A percentile compares a stretch with the other conserved stretches of the same genome.
Evolutionary conservation across 129 eudicot genomes (phyloP).

Genomic region (Glebionis coronaria): DNA sequence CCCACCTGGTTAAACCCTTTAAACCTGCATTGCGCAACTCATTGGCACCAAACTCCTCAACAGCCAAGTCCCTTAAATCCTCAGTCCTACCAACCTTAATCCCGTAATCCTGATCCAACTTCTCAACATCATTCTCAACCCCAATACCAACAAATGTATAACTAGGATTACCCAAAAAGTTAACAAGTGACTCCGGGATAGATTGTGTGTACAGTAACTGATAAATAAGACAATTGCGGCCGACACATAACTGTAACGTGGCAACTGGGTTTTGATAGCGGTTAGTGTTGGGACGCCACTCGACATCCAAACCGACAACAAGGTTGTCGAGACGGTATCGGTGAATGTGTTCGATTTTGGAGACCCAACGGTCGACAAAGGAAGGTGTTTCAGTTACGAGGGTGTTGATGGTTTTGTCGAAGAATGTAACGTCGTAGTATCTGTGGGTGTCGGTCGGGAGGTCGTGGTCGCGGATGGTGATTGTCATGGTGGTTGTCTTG

Average conservation of each 20-base stretch:
- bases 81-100: too few relatives aligned
- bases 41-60: too few relatives aligned
- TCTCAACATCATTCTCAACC: constrained; percentile 31
- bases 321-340: constrained; percentile 17
- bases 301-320: constrained; percentile 35
- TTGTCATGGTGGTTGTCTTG: constrained; percentile 8
- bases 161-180: constrained; percentile 17
- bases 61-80: too few relatives aligned
- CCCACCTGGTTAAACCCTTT: too few relatives aligned
- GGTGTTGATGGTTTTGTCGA: constrained; percentile 12
- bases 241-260: constrained; percentile 31
- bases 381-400: constrained; percentile 13
- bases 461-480: constrained; percentile 26
- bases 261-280: constrained; percentile 23
- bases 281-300: constrained; percentile 33
- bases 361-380: constrained; percentile 13
- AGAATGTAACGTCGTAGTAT: constrained; percentile 30
- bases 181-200: constrained; percentile 4
- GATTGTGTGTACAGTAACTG: neutral
- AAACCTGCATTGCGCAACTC: too few relatives aligned
- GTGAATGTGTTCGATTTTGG: constrained; percentile 14
- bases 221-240: neutral
- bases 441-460: constrained; percentile 28
- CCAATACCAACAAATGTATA: constrained; percentile 38
- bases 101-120: too few relatives aligned